A percentile compares a stretch with the other conserved stretches of the same genome.
phyloP scores from a whole-genome alignment of 352 stramenopile species.

The Nothophytophthora sp. region DNA sequence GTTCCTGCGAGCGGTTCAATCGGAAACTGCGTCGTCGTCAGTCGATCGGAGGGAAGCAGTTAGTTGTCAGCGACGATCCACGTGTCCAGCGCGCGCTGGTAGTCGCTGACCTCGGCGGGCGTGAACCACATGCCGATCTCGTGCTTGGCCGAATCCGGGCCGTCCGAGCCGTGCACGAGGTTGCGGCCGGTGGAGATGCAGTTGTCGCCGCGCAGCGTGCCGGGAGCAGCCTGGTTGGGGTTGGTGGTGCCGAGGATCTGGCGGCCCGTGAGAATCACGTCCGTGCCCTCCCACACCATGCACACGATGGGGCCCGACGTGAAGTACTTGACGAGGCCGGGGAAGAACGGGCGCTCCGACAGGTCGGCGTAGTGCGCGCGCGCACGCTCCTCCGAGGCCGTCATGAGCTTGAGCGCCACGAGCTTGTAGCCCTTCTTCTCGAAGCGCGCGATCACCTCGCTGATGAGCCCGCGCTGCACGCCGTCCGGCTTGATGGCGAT shows the following conservation, averaged over 20 bases:
- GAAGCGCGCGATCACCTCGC: constrained; percentile 95
- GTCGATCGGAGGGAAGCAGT: constrained; percentile 17
- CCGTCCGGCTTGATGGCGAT: constrained; percentile 96
- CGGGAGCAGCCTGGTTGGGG: constrained; percentile 90
- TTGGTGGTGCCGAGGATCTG: constrained; percentile 97
- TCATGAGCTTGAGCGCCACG: constrained; percentile 94
- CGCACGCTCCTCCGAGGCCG: constrained; percentile 89
- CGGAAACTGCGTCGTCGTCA: constrained; percentile 1
- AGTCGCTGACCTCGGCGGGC: constrained; percentile 91
- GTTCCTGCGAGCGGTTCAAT: background rate
- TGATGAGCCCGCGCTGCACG: constrained; percentile 93
- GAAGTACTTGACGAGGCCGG: constrained; percentile 91
- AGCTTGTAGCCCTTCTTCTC: constrained; percentile 97
- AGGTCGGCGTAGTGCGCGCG: constrained; percentile 95
- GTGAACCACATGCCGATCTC: constrained; percentile 96
- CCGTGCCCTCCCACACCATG: constrained; percentile 94
- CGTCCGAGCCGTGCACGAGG: constrained; percentile 94
- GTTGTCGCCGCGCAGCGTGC: constrained; percentile 95
- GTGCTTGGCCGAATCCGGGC: constrained; percentile 90
- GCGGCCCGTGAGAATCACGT: constrained; percentile 93
- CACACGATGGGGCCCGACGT: constrained; percentile 94
- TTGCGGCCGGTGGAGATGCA: constrained; percentile 91
- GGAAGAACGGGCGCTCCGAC: constrained; percentile 91
- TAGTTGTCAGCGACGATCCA: constrained; percentile 92
- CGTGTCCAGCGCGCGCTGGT: constrained; percentile 81